Evolutionary conservation across 2,329 filamentous ascomycete genomes (phyloP), one percentile per base, ranked within the genome.

Genomic region (Fusarium sp.): DNA sequence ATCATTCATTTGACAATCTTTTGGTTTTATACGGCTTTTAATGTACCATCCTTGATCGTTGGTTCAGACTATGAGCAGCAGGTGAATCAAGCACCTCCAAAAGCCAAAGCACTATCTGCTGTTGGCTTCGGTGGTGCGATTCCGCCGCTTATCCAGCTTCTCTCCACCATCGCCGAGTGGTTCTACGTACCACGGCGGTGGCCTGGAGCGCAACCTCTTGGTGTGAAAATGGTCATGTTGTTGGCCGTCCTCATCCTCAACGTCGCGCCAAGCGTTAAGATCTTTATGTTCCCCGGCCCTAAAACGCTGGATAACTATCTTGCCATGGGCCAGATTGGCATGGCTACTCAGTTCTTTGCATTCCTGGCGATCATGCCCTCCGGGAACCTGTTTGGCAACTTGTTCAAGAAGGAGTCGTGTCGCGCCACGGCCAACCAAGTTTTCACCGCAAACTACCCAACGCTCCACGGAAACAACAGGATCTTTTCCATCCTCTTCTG

Each of bases 401-500:
- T 99, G 74, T 95, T 92, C 54, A 94, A 95, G 97, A 77, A 93
- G 93, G 15, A 90, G 96, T n/a, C n/a, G n/a, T n/a, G n/a, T n/a
- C n/a, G 46, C 91, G 91, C 67, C 99, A 99, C 70, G 96, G 96
- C 96, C 42, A 98, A 94, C 77, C 96, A 98, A 81, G 99, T 96
- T 0, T 99, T 99, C 79, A 99, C 96, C 0, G 96, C 96, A 33
- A 97, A 94, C 79, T 98, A 91, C 79, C 94, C 96, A 12, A 90
- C 89, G 18, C 89, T 99, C 15, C 84, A 86, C 41, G 96, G 96
- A 55, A 98, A 98, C 71, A 94, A 98, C 79, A 94, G 96, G 89
- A 96, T 93, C 85, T 94, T 98, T 92, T 99, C 96, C 0, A 98
- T 94, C 75, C 94, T 95, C 77, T 83, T 99, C 2, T 99, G 96